Conservation (phyloP, 2,329 filamentous ascomycete species). For the Dactylella cylindrospora region DNA sequence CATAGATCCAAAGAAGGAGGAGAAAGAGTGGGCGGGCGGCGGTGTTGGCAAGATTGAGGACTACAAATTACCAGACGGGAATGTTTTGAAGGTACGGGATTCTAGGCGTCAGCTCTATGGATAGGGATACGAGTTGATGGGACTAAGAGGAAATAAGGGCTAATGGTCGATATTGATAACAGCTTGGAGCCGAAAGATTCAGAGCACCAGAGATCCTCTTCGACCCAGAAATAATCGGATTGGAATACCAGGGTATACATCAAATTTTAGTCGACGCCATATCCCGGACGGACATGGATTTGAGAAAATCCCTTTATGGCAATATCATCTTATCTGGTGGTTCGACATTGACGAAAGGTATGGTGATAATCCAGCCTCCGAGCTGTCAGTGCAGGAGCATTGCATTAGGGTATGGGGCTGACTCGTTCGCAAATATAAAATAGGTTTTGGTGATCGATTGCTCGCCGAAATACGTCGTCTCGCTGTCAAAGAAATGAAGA, state of each 20-base stretch:
- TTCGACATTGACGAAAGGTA: conserved; percentile 85
- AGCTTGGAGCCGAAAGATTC: conserved; percentile 92
- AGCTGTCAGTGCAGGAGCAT: too few relatives aligned
- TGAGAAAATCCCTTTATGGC: conserved; percentile 88
- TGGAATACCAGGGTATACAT: conserved; percentile 95
- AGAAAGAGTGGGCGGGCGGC: conserved; percentile 88
- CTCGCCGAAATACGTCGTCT: conserved; percentile 88
- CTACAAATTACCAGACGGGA: conserved; percentile 87
- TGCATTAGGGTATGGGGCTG: too few relatives aligned
- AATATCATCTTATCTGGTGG: conserved; percentile 97
- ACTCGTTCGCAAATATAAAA: not conserved
- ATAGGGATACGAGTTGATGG: not conserved
- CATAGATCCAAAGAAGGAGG: conserved; percentile 84
- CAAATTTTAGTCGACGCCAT: conserved; percentile 98
- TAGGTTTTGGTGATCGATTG: conserved; percentile 82
- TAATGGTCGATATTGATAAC: conserved; percentile 32
- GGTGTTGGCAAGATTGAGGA: conserved; percentile 78
- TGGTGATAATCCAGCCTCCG: too few relatives aligned
- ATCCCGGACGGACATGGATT: conserved; percentile 88
- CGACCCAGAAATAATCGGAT: conserved; percentile 92
- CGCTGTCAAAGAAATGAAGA: conserved; percentile 98
- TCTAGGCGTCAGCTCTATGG: conserved; percentile 1
- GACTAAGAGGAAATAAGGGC: conserved; percentile 2
- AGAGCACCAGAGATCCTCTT: conserved; percentile 96
- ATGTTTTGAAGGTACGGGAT: conserved; percentile 75